Evolutionary conservation across 2,329 filamentous ascomycete genomes (phyloP).

Genomic region (Fusarium coicis): DNA sequence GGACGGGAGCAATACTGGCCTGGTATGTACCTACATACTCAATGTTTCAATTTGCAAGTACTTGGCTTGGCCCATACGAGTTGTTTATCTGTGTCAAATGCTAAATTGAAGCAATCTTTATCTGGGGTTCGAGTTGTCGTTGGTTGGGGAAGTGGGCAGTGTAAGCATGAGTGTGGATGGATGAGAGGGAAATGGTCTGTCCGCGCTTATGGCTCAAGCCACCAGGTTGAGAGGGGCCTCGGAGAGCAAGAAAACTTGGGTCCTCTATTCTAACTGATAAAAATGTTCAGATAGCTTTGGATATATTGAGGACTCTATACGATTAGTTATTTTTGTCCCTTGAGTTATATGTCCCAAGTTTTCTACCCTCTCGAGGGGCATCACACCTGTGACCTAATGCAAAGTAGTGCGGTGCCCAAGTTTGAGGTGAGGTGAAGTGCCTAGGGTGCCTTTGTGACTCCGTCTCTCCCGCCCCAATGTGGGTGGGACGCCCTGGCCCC

Average conservation of each 20-base stretch:
- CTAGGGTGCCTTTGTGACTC: background rate
- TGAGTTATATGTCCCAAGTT: background rate
- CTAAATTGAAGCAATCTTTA: background rate
- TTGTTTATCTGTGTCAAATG: background rate
- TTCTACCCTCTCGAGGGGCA: background rate
- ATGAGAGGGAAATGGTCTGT: background rate
- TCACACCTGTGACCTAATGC: background rate
- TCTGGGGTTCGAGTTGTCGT: background rate
- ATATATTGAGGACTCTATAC: background rate
- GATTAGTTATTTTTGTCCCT: background rate
- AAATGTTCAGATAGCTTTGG: background rate
- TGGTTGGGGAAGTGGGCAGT: constrained; percentile 13
- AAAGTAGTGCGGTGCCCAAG: background rate
- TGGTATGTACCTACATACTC: background rate
- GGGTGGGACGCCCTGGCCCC: constrained; percentile 27
- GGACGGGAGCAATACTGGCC: background rate
- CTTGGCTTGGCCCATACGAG: background rate
- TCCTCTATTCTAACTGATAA: background rate
- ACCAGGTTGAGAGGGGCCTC: background rate
- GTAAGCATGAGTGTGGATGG: constrained; percentile 12
- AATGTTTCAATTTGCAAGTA: background rate
- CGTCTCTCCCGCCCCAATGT: constrained; percentile 31
- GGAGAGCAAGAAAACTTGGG: background rate
- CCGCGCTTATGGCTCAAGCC: constrained; percentile 4
- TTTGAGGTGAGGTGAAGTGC: constrained; percentile 1